Conservation (phyloP, 2,329 filamentous ascomycete genomes). For the Cercospora sp. region DNA sequence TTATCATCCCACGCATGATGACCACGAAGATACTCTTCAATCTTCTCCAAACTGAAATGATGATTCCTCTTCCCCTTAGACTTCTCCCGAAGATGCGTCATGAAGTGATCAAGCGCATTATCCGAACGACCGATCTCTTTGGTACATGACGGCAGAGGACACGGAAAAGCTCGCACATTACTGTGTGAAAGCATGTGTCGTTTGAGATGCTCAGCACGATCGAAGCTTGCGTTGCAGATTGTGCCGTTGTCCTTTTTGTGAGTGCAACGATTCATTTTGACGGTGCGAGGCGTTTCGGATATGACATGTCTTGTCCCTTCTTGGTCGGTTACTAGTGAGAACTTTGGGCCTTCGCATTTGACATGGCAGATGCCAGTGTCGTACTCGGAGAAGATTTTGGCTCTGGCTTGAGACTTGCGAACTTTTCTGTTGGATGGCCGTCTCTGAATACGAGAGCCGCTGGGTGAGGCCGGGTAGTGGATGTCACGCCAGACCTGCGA, state of each 20-base stretch:
- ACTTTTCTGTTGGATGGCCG: constrained; percentile 16
- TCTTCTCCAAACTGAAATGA: constrained; percentile 13
- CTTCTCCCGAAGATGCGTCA: constrained; percentile 31
- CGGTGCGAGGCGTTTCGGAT: neutral
- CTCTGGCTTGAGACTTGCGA: constrained; percentile 17
- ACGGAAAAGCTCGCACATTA: constrained; percentile 25
- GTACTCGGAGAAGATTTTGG: constrained; percentile 16
- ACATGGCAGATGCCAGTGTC: constrained; percentile 10
- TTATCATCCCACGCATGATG: constrained; percentile 80
- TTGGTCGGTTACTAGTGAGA: constrained; percentile 3
- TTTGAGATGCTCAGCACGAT: constrained; percentile 38
- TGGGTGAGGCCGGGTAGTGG: neutral
- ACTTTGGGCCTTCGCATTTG: constrained; percentile 15
- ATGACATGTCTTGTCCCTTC: neutral
- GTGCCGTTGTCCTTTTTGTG: constrained; percentile 15
- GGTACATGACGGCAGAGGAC: constrained; percentile 29
- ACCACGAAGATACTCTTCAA: constrained; percentile 66
- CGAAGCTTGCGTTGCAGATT: constrained; percentile 29
- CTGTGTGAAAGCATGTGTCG: constrained; percentile 33
- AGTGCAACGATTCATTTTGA: constrained; percentile 26
- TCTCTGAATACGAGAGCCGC: neutral
- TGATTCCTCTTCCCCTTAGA: constrained; percentile 34
- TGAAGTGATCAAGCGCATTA: constrained; percentile 38
- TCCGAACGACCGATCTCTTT: constrained; percentile 31
- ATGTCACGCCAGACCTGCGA: neutral